These are phyloP conservation scores for Zizania palustris DNA, from an alignment of 202 grass and related monocot species.

Conservation along the genomic window DNA sequence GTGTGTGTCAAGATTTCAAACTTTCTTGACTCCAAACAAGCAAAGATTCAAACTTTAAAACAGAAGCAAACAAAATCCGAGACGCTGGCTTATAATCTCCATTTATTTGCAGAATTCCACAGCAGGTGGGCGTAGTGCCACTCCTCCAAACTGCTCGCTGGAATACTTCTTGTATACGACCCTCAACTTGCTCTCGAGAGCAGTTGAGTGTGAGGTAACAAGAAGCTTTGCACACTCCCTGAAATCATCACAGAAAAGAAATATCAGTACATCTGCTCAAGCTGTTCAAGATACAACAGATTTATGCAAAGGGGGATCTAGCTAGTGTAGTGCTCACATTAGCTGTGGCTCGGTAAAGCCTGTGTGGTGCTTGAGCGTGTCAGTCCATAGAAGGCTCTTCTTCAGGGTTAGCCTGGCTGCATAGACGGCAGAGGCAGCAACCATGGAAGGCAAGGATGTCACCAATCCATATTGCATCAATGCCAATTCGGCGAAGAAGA, in stretches of 20 bases:
- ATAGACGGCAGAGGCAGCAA: constrained; percentile 35
- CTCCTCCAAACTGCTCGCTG: constrained; percentile 60
- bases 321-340: constrained; percentile 47
- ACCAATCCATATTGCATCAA: no score
- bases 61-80: constrained; percentile 11
- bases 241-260: constrained; percentile 24
- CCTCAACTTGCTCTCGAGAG: constrained; percentile 60
- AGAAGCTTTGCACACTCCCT: constrained; percentile 66
- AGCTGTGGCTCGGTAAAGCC: constrained; percentile 64
- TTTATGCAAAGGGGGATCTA: no score
- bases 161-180: constrained; percentile 90
- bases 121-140: constrained; percentile 60
- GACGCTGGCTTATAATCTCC: not conserved
- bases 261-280: constrained; percentile 5
- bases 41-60: constrained; percentile 33
- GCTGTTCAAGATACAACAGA: not conserved
- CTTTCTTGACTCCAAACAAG: constrained; percentile 45
- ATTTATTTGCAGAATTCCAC: constrained; percentile 47
- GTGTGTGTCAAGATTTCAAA: constrained; percentile 31
- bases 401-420: constrained; percentile 53
- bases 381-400: constrained; percentile 72
- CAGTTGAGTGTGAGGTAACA: constrained; percentile 57
- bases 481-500: constrained; percentile 64
- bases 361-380: constrained; percentile 72
- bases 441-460: constrained; percentile 49